Base-by-base conservation (phyloP, 2,329 filamentous ascomycete species). In the Cladophialophora bantiana region DNA sequence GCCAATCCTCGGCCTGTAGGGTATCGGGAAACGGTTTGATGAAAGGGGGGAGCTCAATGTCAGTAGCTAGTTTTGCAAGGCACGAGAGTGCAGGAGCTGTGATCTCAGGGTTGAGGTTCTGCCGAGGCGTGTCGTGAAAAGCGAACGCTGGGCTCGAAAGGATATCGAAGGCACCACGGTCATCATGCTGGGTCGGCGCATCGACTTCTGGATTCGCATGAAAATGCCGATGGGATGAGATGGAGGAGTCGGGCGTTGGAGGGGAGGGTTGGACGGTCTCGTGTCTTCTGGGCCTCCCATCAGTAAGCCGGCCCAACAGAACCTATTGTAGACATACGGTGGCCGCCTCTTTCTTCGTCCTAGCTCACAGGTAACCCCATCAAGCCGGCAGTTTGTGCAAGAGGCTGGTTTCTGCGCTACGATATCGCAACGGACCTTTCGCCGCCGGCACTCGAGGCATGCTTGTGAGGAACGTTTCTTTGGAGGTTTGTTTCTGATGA, bases 91-190 rank as follows among this genome's bases (percentile, higher is more conserved):
- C 45, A 12, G 45, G 45, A 10, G 45, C 45, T 12, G 45, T 50
- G 18, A 50, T 50, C 45, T 50, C 45, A 4, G 53, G 58, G 32
- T 45, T 42, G 4, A 82, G 72, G 36, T 80, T 80, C 1, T 74
- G 68, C 26, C 75, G 76, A 26, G 84, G 75, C 1, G 70, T 78
- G 1, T 79, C 81, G 70, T 83, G 35, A 31, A 58, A 42, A 1
- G 34, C 32, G 36, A 58, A 42, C n/a, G 34, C 26, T 15, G 55
- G 38, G 20, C 31, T 45, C 10, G 55, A 31, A 42, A 40, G 34
- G 13, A 45, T 38, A 9, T 40, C 38, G 20, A 58, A 58, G 34
- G 55, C 55, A 31, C 55, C 55, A 12, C 35, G 55, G 55, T 58
- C 55, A 15, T 58, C 34, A 13, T 58, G 12, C 36, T 32, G 55